Conservation (phyloP, 805 yeast genomes). For the Kregervanrija delftensis region DNA sequence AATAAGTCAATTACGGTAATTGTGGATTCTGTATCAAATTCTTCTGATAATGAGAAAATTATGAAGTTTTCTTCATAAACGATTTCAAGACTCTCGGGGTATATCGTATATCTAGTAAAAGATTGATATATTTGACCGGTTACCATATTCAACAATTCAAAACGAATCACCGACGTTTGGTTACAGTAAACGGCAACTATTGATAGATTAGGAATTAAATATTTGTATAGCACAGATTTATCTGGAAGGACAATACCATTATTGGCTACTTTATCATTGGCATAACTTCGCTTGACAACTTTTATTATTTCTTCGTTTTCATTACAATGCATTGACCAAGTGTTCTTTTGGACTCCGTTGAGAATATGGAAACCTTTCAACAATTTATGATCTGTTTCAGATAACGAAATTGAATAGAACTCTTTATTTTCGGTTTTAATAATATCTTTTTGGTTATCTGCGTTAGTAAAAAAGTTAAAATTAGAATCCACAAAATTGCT, state of each 20-base stretch:
- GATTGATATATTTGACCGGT: slow-evolving; percentile 54
- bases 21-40: slow-evolving; percentile 32
- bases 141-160: slow-evolving; percentile 58
- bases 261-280: slow-evolving; percentile 40
- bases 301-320: slow-evolving; percentile 33
- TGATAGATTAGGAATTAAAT: slow-evolving; percentile 64
- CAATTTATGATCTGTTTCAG: background rate
- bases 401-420: slow-evolving; percentile 10
- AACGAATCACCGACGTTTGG: slow-evolving; percentile 27
- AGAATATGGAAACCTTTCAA: slow-evolving; percentile 12
- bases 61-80: slow-evolving; percentile 82
- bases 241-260: slow-evolving; percentile 65
- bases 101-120: slow-evolving; percentile 26
- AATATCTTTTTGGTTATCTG: slow-evolving; percentile 5
- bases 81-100: slow-evolving; percentile 32
- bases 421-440: slow-evolving; percentile 11
- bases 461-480: slow-evolving; percentile 5
- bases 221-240: slow-evolving; percentile 75
- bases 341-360: slow-evolving; percentile 1
- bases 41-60: slow-evolving; percentile 55
- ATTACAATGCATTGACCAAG: slow-evolving; percentile 15
- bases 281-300: slow-evolving; percentile 32
- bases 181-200: slow-evolving; percentile 36
- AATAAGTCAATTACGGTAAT: slow-evolving; percentile 72
- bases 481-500: background rate